phyloP scores from a whole-genome alignment of 78 protist genomes.

The Emiliania huxleyi region DNA sequence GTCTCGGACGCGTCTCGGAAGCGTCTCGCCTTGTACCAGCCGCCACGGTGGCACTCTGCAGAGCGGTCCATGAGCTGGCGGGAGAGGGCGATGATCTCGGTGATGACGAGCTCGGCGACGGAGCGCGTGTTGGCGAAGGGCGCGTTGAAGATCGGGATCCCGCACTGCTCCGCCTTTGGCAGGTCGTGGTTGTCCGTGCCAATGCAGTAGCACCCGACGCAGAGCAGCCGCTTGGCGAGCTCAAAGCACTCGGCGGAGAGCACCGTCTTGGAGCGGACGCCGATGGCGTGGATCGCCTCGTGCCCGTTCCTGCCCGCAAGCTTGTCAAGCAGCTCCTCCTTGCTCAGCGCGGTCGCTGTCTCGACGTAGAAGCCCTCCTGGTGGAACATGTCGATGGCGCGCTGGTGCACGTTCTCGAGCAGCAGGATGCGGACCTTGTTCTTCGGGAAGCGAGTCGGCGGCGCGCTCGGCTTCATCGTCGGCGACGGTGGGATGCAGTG shows the following conservation, averaged over 20 bases:
- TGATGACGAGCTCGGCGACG: conserved; percentile 74
- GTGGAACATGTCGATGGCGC: conserved; percentile 62
- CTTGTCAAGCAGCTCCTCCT: conserved; percentile 63
- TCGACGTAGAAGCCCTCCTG: conserved; percentile 66
- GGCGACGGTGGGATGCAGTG: not conserved
- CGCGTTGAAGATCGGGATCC: conserved; percentile 85
- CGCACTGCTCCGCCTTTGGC: conserved; percentile 42
- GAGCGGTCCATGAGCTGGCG: conserved; percentile 76
- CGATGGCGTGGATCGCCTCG: conserved; percentile 76
- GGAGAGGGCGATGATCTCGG: conserved; percentile 80
- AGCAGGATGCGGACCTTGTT: conserved; percentile 67
- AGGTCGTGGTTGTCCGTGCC: conserved; percentile 90
- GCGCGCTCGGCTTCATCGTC: not conserved
- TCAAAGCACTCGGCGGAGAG: conserved; percentile 66
- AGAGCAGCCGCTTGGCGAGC: conserved; percentile 66
- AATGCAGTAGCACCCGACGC: conserved; percentile 92
- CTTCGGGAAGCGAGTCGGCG: conserved; percentile 27
- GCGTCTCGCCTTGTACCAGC: conserved; percentile 77
- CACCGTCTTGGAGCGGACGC: conserved; percentile 77
- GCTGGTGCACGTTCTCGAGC: conserved; percentile 75
- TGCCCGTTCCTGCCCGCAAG: conserved; percentile 11
- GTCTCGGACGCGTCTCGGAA: no score
- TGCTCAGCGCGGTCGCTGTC: not conserved
- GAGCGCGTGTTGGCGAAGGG: conserved; percentile 82
- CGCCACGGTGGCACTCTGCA: conserved; percentile 71